Percentiles rank a stretch among this genome's conserved stretches.
These are phyloP conservation scores for Collybiopsis luxurians DNA, from an alignment of 768 basidiomycete genomes.

Conservation along the genomic window DNA sequence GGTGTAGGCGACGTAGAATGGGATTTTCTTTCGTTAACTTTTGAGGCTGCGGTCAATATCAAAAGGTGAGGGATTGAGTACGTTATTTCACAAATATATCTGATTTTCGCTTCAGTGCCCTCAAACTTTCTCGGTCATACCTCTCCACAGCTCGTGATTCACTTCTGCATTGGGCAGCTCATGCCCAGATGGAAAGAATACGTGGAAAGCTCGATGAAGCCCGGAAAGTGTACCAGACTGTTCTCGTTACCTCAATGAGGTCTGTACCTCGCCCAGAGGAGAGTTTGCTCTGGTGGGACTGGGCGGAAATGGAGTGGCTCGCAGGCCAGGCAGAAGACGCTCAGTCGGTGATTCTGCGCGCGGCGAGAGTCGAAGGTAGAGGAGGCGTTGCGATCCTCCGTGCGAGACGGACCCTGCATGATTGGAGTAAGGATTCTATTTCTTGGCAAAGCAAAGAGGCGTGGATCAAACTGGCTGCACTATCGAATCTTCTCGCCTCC, in stretches of 20 bases:
- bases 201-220: slow-evolving; percentile 67
- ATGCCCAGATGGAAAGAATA: slow-evolving; percentile 68
- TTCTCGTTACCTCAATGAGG: slow-evolving; percentile 48
- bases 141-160: slow-evolving; percentile 58
- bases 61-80: slow-evolving; percentile 46
- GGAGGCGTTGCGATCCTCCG: slow-evolving; percentile 57
- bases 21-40: slow-evolving; percentile 64
- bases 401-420: slow-evolving; percentile 62
- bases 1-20: slow-evolving; percentile 54
- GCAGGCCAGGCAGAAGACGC: slow-evolving; percentile 46
- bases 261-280: slow-evolving; percentile 30
- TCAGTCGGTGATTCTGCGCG: slow-evolving; percentile 49
- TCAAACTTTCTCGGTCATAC: slow-evolving; percentile 64
- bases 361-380: slow-evolving; percentile 50
- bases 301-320: slow-evolving; percentile 86
- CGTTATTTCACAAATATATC: not conserved
- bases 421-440: slow-evolving; percentile 28
- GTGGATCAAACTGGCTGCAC: slow-evolving; percentile 63
- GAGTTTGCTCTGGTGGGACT: slow-evolving; percentile 71
- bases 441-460: slow-evolving; percentile 58
- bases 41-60: slow-evolving; percentile 56
- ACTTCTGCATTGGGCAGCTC: slow-evolving; percentile 66
- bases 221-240: slow-evolving; percentile 73
- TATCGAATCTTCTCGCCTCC: slow-evolving; percentile 61
- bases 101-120: slow-evolving; percentile 41